Percentiles rank a stretch among this genome's conserved stretches.
Conservation (phyloP, 768 basidiomycete genomes). For the Mycena vitilis region DNA sequence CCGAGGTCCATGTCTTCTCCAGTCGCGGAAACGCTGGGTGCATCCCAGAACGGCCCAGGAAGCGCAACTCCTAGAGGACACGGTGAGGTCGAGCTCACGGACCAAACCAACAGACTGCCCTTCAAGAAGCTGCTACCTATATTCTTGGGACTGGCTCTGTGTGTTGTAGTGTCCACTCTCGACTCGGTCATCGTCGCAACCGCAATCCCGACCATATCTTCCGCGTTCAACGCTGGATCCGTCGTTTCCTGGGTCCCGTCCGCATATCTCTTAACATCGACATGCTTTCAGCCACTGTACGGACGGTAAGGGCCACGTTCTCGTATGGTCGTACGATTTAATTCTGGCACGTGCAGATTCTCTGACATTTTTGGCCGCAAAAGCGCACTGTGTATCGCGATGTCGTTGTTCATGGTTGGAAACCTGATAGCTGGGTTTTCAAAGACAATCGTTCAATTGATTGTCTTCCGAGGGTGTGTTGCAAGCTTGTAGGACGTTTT, state of each 20-base stretch:
- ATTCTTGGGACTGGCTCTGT: constrained; percentile 70
- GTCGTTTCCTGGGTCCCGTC: constrained; percentile 80
- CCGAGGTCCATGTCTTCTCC: constrained; percentile 21
- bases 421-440: constrained; percentile 76
- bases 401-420: constrained; percentile 74
- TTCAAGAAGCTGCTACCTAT: constrained; percentile 71
- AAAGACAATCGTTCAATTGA: constrained; percentile 71
- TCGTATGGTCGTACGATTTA: background rate
- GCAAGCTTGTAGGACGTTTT: background rate
- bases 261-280: constrained; percentile 75
- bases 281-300: constrained; percentile 70
- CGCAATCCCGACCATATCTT: constrained; percentile 76
- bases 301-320: constrained; percentile 49
- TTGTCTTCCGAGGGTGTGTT: constrained; percentile 67
- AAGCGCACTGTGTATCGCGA: constrained; percentile 63
- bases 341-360: constrained; percentile 42
- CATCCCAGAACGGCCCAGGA: constrained; percentile 18
- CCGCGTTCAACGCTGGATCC: constrained; percentile 72
- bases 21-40: background rate
- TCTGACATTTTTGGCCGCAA: constrained; percentile 80
- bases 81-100: constrained; percentile 57
- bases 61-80: constrained; percentile 25
- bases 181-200: constrained; percentile 84
- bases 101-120: constrained; percentile 83
- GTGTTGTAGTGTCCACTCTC: constrained; percentile 69